Base-by-base conservation (phyloP, 306 rosid species). In the Pterocarpus macrocarpus region DNA sequence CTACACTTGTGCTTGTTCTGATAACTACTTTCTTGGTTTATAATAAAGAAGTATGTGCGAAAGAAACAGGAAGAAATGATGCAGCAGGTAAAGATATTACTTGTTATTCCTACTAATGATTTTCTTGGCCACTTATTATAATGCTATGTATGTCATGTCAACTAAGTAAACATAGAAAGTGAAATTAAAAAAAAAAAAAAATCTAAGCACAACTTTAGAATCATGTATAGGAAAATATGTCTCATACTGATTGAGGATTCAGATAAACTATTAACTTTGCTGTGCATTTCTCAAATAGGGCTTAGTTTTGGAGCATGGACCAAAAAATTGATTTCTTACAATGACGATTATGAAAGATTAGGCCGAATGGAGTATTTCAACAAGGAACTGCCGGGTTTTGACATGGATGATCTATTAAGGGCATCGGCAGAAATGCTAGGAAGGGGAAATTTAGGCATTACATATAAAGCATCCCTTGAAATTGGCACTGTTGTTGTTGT, bases 371-470 rank as follows among this genome's bases (percentile, higher is more conserved):
- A 92, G 63, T 81, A 90, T 82, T 81, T 82, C 67, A 84, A 72
- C 83, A 86, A 86, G 82, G 86, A 89, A 68, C 49, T 89, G 32
- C 86, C 85, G 65, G 84, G 67, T 32, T 94, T 92, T 75, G 97
- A 91, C 85, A 76, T 94, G 88, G 98, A 94, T 71, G 97, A 94
- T 83, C 86, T 94, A 44, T 81, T 94, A 55, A 85, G 94, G 81
- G 91, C 97, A 36, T 88, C 98, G 5, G 97, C 93, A 55, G 87
- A 91, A 84, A 80, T 83, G 4, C 58, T 92, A 15, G 97, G 97
- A 6, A 87, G 73, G 45, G 97, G 93, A 28, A 63, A 83, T 33
- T 82, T 89, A 33, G 98, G 97, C 5, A 81, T 88, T 34, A 84
- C 94, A 62, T 94, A 92, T 65, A 88, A 88, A 81, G 92, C 90